Evolutionary conservation across 768 basidiomycete genomes (phyloP).

Genomic region (Lentinula edodes): DNA sequence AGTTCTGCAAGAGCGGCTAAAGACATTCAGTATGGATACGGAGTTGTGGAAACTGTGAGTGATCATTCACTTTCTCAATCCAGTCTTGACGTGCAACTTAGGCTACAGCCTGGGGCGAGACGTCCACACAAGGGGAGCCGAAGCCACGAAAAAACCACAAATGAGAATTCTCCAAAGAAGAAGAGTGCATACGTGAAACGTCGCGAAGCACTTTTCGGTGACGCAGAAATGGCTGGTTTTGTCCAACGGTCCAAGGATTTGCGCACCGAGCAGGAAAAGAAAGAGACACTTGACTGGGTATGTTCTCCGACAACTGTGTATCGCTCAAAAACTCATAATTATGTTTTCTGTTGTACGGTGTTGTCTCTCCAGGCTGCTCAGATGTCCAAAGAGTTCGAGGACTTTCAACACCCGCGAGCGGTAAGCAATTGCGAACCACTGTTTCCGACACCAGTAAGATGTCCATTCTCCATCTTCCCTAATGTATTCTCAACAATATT

Average conservation of each 20-base stretch:
- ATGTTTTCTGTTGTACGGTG: too few relatives aligned
- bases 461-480: neutral
- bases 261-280: neutral
- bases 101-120: neutral
- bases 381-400: neutral
- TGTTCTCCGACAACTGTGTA: neutral
- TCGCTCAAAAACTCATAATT: too few relatives aligned
- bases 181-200: neutral
- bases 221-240: neutral
- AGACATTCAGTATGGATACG: conserved; percentile 10
- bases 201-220: neutral
- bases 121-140: neutral
- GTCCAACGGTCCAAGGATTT: neutral
- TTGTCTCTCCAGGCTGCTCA: neutral
- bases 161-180: neutral
- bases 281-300: neutral
- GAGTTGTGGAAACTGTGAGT: conserved; percentile 12
- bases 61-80: neutral
- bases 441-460: neutral
- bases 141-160: neutral
- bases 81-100: neutral
- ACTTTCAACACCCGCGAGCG: neutral
- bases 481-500: too few relatives aligned
- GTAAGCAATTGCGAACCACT: neutral
- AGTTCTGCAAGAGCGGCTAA: conserved; percentile 6